These are phyloP conservation scores for Colletotrichum musae DNA, from an alignment of 2,329 filamentous ascomycete species.

Conservation along the genomic window DNA sequence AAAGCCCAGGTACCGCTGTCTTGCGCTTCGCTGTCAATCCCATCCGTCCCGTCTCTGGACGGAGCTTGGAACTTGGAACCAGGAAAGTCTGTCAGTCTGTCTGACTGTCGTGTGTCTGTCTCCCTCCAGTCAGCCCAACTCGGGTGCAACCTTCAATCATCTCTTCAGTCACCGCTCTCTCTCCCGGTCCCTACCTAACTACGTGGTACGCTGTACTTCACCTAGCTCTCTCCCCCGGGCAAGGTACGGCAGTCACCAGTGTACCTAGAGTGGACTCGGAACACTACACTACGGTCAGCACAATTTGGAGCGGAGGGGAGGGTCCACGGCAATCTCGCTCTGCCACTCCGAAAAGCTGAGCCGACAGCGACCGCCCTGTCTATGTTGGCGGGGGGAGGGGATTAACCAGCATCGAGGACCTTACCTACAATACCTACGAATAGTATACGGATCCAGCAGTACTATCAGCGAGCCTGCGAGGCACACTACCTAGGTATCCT, in stretches of 20 bases:
- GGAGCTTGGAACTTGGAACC: background rate
- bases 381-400: constrained; percentile 10
- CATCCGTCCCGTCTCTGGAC: background rate
- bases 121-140: too few relatives aligned
- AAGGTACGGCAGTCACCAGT: background rate
- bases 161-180: too few relatives aligned
- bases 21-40: constrained; percentile 3
- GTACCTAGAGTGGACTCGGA: background rate
- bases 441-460: too few relatives aligned
- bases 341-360: constrained; percentile 30
- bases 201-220: background rate
- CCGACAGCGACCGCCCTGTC: constrained; percentile 31
- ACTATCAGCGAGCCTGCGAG: constrained; percentile 6
- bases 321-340: constrained; percentile 37
- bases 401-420: background rate
- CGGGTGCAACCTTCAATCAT: too few relatives aligned
- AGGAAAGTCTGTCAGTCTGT: background rate
- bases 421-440: too few relatives aligned
- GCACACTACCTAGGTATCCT: background rate
- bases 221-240: too few relatives aligned
- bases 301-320: background rate
- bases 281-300: background rate
- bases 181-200: background rate
- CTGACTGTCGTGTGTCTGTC: background rate
- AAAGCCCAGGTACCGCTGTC: constrained; percentile 5